phyloP scores from a whole-genome alignment of 371 early-diverging fungal genomes.

The Encephalitozoon romaleae region DNA sequence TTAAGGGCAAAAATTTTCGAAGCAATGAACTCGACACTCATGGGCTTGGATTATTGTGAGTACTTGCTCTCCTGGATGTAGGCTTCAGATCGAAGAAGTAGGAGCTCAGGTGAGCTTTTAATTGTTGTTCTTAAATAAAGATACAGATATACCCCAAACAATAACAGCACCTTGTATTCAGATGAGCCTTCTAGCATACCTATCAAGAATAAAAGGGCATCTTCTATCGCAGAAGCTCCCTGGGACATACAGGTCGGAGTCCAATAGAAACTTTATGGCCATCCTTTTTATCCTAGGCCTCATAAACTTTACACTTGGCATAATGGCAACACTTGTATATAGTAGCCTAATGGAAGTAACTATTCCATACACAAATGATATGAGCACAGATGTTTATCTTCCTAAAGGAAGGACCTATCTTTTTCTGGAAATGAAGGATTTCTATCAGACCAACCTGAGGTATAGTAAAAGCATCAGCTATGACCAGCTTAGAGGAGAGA shows the following conservation, averaged over 20 bases:
- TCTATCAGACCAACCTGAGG: conserved; percentile 88
- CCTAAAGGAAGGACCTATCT: conserved; percentile 30
- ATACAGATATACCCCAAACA: not conserved
- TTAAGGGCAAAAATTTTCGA: conserved; percentile 12
- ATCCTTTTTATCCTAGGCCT: not conserved
- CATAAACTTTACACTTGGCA: not conserved
- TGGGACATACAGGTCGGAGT: not conserved
- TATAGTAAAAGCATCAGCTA: conserved; percentile 79
- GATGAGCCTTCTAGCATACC: not conserved
- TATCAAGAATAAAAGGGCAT: conserved; percentile 1
- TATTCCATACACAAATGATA: not conserved
- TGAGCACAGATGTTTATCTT: conserved; percentile 1
- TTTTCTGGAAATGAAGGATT: conserved; percentile 71
- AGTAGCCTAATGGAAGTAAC: not conserved
- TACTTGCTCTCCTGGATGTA: too few species aligned
- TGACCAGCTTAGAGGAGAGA: conserved; percentile 70
- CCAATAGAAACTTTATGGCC: not conserved
- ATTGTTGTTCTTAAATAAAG: not conserved
- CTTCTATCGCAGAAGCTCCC: not conserved
- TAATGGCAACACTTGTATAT: conserved; percentile 11
- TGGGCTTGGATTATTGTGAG: not conserved
- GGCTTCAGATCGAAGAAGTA: not conserved
- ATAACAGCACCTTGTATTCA: not conserved
- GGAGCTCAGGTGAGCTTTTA: not conserved
- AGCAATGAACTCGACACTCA: not conserved